Percentiles rank a stretch among this genome's conserved stretches.
Conservation (phyloP, 1,284 basidiomycete genomes). For the Xerocomus subilludens region DNA sequence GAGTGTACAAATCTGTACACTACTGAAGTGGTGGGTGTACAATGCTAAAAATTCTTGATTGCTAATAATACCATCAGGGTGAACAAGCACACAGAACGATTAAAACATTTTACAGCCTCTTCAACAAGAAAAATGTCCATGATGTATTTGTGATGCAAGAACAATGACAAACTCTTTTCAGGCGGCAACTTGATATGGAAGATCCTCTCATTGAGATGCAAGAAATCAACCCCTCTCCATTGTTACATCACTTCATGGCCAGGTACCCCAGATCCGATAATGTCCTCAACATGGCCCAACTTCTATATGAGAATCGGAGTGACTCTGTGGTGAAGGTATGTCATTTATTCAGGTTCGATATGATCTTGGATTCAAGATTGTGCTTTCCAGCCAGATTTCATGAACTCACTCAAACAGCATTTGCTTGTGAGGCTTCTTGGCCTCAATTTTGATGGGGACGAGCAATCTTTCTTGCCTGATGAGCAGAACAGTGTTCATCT, state of each 20-base stretch:
- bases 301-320: too few relatives aligned
- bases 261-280: neutral
- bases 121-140: slow-evolving; percentile 15
- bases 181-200: too few relatives aligned
- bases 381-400: neutral
- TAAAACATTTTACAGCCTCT: slow-evolving; percentile 1
- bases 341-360: neutral
- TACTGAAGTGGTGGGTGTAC: slow-evolving; percentile 22
- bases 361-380: neutral
- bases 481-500: slow-evolving; percentile 6
- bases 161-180: too few relatives aligned
- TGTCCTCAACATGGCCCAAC: too few relatives aligned
- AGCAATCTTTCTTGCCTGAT: slow-evolving; percentile 15
- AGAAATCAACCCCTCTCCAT: neutral
- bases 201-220: neutral
- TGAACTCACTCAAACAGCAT: slow-evolving; percentile 26
- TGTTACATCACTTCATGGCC: slow-evolving; percentile 4
- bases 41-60: neutral
- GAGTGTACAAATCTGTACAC: slow-evolving; percentile 20
- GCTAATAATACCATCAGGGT: too few relatives aligned
- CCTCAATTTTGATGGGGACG: slow-evolving; percentile 26
- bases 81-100: slow-evolving; percentile 7
- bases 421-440: slow-evolving; percentile 30
- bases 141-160: too few relatives aligned
- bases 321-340: slow-evolving; percentile 34